A percentile compares a stretch with the other conserved stretches of the same genome.
Conservation (phyloP, 2,329 filamentous ascomycete species). For the Penicillium psychrosexuale region DNA sequence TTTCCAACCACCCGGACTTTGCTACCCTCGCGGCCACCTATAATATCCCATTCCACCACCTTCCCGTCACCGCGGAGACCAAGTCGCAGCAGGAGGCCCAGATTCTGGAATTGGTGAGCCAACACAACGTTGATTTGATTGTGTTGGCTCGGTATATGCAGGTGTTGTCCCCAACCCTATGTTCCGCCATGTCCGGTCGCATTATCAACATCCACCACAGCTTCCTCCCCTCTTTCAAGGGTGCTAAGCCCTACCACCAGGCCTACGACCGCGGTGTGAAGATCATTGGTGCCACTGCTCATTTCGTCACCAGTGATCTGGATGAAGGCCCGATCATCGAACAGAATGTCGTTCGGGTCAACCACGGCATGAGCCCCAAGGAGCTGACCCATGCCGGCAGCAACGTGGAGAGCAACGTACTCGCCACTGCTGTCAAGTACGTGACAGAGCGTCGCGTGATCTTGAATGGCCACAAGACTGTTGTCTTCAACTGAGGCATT, state of each 20-base stretch:
- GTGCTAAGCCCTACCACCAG: conserved; percentile 84
- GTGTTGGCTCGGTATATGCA: conserved; percentile 87
- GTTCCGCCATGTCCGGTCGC: conserved; percentile 73
- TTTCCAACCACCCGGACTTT: conserved; percentile 79
- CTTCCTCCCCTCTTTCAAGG: conserved; percentile 84
- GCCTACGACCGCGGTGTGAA: conserved; percentile 83
- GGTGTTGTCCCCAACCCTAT: conserved; percentile 71
- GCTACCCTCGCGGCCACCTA: conserved; percentile 66
- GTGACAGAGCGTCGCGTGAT: conserved; percentile 75
- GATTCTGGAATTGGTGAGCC: conserved; percentile 66
- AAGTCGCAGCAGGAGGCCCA: conserved; percentile 69
- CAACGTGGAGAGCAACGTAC: conserved; percentile 78
- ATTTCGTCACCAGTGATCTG: conserved; percentile 80
- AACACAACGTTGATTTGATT: conserved; percentile 71
- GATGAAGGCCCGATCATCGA: conserved; percentile 88
- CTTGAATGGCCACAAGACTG: conserved; percentile 74
- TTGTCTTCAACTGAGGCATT: conserved; percentile 61
- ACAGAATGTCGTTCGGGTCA: conserved; percentile 73
- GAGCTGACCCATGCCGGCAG: conserved; percentile 75
- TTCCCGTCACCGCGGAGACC: conserved; percentile 75
- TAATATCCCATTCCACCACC: conserved; percentile 74
- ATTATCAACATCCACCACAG: conserved; percentile 93
- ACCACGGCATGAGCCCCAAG: conserved; percentile 73
- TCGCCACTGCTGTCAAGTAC: conserved; percentile 80
- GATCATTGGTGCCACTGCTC: conserved; percentile 81